Evolutionary conservation across 768 basidiomycete species (phyloP), one percentile per base, ranked within the genome.

Genomic region (Leccinum fibrillosum): DNA sequence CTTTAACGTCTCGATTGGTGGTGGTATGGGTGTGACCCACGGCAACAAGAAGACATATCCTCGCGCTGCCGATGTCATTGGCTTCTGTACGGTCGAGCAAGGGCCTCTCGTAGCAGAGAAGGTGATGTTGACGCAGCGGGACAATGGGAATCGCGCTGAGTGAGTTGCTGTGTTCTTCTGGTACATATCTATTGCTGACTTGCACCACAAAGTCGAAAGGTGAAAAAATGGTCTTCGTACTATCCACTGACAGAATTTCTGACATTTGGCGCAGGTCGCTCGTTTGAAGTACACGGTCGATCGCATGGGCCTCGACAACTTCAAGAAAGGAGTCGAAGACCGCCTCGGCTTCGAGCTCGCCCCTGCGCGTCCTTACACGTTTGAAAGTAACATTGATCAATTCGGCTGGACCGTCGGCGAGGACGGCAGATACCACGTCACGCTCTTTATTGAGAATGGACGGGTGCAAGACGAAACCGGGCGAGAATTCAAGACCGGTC

Each of bases 21-120:
- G 97, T 64, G 97, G 97, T 51, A 99, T 99, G 97, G 97, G 97
- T 73, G 97, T 98, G 47, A 98, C 97, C 1, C 96, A 98, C 66
- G 94, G 94, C 34, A 96, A 93, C 81, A 98, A 98, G 80, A 95
- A 97, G 80, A 99, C 97, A 0, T 98, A 98, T 72, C 97, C 97
- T 49, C 88, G 97, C 53, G 74, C 87, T 48, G 94, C 85, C 28
- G 88, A 88, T 66, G 75, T 97, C 49, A 83, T 99, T 60, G 97
- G 97, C 52, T 99, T 98, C 80, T 94, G 93, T 67, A 91, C 89
- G 1, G 76, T 84, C 5, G 92, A 94, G 53, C 88, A 98, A 69
- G 94, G 91, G 54, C 82, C 82, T 66, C 77, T 83, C 58, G 88
- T 96, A 4, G 94, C 94, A 9, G 95, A 99, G 78, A 89, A 90